These are phyloP conservation scores for Saccharomycopsis capsularis DNA, from an alignment of 805 yeast genomes.

Conservation along the genomic window DNA sequence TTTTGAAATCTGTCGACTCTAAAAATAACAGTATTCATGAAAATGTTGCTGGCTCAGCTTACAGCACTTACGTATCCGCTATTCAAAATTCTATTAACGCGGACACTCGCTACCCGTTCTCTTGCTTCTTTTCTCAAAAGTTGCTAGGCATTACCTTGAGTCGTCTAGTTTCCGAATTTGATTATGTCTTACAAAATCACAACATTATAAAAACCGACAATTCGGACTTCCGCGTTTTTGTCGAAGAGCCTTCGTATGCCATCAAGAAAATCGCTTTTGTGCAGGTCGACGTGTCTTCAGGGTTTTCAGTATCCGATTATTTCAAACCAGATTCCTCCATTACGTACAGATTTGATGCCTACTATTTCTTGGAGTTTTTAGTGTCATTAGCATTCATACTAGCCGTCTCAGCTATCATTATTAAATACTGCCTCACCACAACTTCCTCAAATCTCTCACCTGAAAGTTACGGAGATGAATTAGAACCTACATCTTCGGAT, in stretches of 20 bases:
- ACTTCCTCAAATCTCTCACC: too few species aligned
- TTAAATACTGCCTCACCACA: slow-evolving; percentile 33
- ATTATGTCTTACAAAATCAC: too few species aligned
- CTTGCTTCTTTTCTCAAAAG: neutral
- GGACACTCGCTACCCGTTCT: neutral
- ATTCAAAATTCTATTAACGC: neutral
- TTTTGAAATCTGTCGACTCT: too few species aligned
- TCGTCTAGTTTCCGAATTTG: neutral
- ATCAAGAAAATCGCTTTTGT: slow-evolving; percentile 1
- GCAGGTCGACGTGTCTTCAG: neutral
- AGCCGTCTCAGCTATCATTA: slow-evolving; percentile 40
- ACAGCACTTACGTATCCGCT: neutral
- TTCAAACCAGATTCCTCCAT: neutral
- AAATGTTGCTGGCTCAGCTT: neutral
- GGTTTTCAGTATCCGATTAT: neutral
- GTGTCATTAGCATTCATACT: slow-evolving; percentile 44
- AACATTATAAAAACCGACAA: neutral
- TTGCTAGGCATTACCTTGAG: neutral
- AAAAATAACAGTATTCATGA: neutral
- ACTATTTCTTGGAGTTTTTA: slow-evolving; percentile 50
- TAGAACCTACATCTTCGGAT: neutral
- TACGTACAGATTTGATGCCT: slow-evolving; percentile 33
- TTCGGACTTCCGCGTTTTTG: slow-evolving; percentile 21
- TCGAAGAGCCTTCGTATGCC: slow-evolving; percentile 27
- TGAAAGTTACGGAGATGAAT: too few species aligned